A percentile compares a stretch with the other conserved stretches of the same genome.
These are phyloP conservation scores for Colletotrichum horii DNA, from an alignment of 2,329 filamentous ascomycete genomes.

Conservation along the genomic window DNA sequence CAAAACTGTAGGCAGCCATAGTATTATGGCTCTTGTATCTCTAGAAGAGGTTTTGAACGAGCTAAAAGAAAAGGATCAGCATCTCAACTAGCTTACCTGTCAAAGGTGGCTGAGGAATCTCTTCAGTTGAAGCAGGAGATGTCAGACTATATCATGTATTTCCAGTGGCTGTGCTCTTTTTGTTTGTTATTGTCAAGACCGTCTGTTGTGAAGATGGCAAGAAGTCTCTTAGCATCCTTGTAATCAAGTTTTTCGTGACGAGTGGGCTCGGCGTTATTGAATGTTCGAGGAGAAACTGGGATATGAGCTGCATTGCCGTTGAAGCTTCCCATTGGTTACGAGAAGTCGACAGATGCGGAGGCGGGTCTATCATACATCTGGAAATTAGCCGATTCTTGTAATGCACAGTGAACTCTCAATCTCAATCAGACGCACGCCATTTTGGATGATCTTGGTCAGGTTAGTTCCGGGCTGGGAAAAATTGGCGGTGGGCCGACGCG, in stretches of 20 bases:
- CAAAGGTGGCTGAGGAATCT: fast-evolving
- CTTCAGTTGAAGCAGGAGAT: neutral
- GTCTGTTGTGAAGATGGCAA: neutral
- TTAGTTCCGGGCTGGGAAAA: neutral
- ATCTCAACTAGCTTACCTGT: neutral
- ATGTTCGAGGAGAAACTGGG: neutral
- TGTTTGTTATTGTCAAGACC: neutral
- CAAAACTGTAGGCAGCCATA: fast-evolving
- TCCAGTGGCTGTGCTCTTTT: neutral
- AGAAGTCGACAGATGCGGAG: neutral
- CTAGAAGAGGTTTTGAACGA: neutral
- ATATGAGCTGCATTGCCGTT: neutral
- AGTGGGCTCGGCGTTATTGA: neutral
- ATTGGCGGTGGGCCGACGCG: neutral
- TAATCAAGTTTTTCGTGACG: neutral
- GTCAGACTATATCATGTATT: neutral
- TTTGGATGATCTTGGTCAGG: neutral
- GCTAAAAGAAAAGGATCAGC: neutral
- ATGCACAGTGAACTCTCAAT: neutral
- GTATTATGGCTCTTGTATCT: neutral
- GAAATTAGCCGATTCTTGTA: neutral
- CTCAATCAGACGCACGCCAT: neutral
- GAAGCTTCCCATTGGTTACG: neutral
- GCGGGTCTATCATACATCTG: neutral
- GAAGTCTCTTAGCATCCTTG: neutral